A percentile compares a stretch with the other conserved stretches of the same genome.
phyloP scores from a whole-genome alignment of 306 rosid genomes.

The Prunus mira region DNA sequence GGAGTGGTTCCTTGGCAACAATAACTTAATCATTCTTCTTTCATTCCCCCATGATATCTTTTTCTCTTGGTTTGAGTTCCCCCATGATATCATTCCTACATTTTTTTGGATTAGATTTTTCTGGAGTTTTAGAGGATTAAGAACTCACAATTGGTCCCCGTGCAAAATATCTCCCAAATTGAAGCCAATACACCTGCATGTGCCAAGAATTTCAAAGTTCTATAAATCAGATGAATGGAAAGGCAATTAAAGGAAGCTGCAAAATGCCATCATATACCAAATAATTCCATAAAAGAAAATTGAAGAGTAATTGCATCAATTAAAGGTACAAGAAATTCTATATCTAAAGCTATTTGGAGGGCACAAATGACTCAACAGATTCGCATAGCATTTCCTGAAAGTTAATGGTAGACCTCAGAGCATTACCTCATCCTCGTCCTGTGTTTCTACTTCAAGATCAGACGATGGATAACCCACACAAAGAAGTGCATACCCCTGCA shows the following conservation, averaged over 20 bases:
- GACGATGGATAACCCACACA: constrained; percentile 92
- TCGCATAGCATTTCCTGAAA: constrained; percentile 8
- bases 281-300: background rate
- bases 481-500: constrained; percentile 98
- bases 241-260: background rate
- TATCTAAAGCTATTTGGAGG: background rate
- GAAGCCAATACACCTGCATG: constrained; percentile 97
- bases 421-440: constrained; percentile 97
- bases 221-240: background rate
- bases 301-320: background rate
- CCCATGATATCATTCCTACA: background rate
- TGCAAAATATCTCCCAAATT: constrained; percentile 95
- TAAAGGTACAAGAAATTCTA: background rate
- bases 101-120: background rate
- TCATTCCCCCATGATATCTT: background rate
- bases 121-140: constrained; percentile 13
- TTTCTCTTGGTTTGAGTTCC: background rate
- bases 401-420: constrained; percentile 5
- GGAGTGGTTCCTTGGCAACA: background rate
- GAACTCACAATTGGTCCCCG: constrained; percentile 89
- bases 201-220: constrained; percentile 12
- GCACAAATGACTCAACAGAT: background rate
- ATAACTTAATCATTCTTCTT: background rate
- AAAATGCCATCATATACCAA: background rate
- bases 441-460: constrained; percentile 95